phyloP scores from a whole-genome alignment of 1,284 basidiomycete genomes.

The Sanghuangporus sanghuang region DNA sequence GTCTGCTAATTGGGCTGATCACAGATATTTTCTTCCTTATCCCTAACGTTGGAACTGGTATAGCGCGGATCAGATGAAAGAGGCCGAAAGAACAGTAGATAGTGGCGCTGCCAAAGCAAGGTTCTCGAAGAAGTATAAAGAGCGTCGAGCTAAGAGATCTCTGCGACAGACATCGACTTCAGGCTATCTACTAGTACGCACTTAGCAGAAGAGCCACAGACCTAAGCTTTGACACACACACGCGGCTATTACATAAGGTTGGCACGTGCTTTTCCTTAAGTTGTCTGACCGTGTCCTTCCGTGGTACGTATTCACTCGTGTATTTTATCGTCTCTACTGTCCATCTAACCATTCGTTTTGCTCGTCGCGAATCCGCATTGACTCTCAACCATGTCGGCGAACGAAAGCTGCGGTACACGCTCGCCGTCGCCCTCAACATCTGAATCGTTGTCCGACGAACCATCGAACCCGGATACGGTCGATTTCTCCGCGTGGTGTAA shows the following conservation, averaged over 20 bases:
- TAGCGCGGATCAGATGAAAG: neutral
- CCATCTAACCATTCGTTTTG: neutral
- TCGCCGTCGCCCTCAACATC: conserved; percentile 68
- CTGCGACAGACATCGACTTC: neutral
- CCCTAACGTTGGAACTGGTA: neutral
- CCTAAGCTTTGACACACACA: neutral
- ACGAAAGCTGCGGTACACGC: conserved; percentile 53
- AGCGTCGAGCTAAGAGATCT: neutral
- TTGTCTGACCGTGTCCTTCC: neutral
- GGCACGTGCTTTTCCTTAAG: neutral
- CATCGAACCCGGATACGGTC: conserved; percentile 42
- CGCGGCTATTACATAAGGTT: neutral
- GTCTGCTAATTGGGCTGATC: neutral
- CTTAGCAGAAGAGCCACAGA: neutral
- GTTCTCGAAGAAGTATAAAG: neutral
- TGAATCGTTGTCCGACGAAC: conserved; percentile 49
- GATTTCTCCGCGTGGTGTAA: conserved; percentile 59
- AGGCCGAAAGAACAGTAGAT: neutral
- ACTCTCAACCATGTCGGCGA: conserved; percentile 32
- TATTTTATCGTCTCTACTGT: neutral
- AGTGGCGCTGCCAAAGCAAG: neutral
- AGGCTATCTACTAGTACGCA: neutral
- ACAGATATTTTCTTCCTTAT: neutral
- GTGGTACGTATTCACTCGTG: neutral
- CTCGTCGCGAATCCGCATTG: neutral